Evolutionary conservation across 768 basidiomycete species (phyloP).

Genomic region (Agrocybe pediades): DNA sequence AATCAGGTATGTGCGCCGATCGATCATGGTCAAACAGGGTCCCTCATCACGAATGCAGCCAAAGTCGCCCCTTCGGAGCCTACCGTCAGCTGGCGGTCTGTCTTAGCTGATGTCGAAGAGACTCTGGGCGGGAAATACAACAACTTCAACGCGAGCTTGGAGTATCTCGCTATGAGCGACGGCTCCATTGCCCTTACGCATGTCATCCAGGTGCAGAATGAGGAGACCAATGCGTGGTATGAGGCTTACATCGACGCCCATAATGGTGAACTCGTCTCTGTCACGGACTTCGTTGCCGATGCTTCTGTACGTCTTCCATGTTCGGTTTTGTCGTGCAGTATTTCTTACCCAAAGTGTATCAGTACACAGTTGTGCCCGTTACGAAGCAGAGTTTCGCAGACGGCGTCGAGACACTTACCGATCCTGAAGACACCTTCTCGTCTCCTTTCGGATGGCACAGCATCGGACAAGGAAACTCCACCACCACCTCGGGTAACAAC

Average conservation of each 20-base stretch:
- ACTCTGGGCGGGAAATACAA: slow-evolving; percentile 39
- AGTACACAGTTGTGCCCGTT: slow-evolving; percentile 50
- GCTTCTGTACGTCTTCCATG: slow-evolving; percentile 36
- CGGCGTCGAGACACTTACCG: slow-evolving; percentile 44
- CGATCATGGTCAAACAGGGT: slow-evolving; percentile 14
- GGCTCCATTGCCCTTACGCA: slow-evolving; percentile 37
- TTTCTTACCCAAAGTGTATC: neutral
- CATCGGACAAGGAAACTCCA: slow-evolving; percentile 12
- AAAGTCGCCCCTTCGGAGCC: slow-evolving; percentile 34
- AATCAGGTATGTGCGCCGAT: slow-evolving; percentile 23
- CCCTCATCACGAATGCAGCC: slow-evolving; percentile 6
- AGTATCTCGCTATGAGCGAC: slow-evolving; percentile 38
- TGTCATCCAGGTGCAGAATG: slow-evolving; percentile 31
- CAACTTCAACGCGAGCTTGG: slow-evolving; percentile 34
- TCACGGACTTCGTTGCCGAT: slow-evolving; percentile 52
- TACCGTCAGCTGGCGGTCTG: slow-evolving; percentile 31
- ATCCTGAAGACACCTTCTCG: slow-evolving; percentile 50
- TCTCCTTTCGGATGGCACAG: slow-evolving; percentile 57
- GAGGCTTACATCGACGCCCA: slow-evolving; percentile 60
- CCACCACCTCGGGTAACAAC: slow-evolving; percentile 33
- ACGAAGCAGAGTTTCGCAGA: slow-evolving; percentile 48
- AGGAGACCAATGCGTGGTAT: slow-evolving; percentile 41
- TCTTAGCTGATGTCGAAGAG: slow-evolving; percentile 39
- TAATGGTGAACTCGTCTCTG: slow-evolving; percentile 42
- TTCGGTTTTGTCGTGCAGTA: neutral